Base-by-base conservation (phyloP, 208 protist species). In the Angomonas ambiguus region DNA sequence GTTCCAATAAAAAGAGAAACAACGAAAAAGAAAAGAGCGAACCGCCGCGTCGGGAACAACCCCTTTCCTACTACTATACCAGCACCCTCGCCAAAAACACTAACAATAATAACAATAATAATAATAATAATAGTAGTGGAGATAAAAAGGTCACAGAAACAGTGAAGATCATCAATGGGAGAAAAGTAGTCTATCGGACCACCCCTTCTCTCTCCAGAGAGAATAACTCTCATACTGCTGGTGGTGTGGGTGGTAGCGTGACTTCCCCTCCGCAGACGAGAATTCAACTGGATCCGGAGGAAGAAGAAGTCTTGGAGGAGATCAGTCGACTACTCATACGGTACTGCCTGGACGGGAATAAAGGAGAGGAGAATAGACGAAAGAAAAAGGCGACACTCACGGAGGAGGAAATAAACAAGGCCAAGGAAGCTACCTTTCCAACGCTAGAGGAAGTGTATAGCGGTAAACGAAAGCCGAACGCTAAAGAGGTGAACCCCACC, bases 271-370 rank as follows among this genome's bases (percentile, higher is more conserved):
- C 11, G 38, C 8, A 45, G 8, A 57, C 20, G 34, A 49, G 60
- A 59, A 64, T 34, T 16, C 8, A n/a, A 31, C 57, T 67, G 22
- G 61, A 77, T 35, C 66, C 49, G 5, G 22, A 8, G 10, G 49
- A 69, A 62, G 73, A 76, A 27, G 73, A 82, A 28, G 48, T 76
- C 2, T 20, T 80, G 10, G 79, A 89, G 10, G 77, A 81, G n/a
- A 77, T 89, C 33, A 86, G 80, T 22, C 51, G 65, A 22, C 67
- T 86, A 27, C 71, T 89, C 25, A 67, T 84, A 25, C 57, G 72
- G 24, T 89, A 89, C 74, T 89, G 79, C 41, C 28, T 30, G 53
- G 53, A 8, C 24, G 20, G 60, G 22, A 16, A 49, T 18, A 30
- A 13, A 33, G 42, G 11, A 53, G 62, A 62, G 33, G 55, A 69